Conservation (phyloP, 352 stramenopile genomes). For the Phytophthora ramorum region DNA sequence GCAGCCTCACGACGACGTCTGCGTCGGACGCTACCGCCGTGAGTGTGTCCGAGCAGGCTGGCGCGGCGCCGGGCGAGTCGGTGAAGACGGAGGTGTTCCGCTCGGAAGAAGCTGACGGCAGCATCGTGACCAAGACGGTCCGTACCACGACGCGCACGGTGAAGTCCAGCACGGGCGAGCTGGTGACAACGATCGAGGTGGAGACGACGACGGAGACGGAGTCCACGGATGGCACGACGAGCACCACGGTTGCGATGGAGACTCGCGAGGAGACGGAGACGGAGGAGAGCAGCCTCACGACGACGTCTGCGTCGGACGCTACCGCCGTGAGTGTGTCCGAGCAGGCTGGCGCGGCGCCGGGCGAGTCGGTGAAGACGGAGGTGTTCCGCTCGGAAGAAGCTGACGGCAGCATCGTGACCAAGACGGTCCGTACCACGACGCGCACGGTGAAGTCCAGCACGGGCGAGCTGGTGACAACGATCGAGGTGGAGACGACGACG, state of each 20-base stretch:
- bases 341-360: not conserved
- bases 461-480: not conserved
- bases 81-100: not conserved
- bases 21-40: not conserved
- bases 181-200: not conserved
- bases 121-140: not conserved
- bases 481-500: not conserved
- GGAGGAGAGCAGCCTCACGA: not conserved
- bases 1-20: not conserved
- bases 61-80: not conserved
- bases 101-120: not conserved
- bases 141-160: too few species aligned
- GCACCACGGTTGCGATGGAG: not conserved
- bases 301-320: not conserved
- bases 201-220: not conserved
- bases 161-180: not conserved
- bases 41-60: not conserved
- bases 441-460: not conserved
- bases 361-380: not conserved
- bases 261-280: not conserved
- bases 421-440: not conserved
- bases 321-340: not conserved
- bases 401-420: not conserved
- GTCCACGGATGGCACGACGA: not conserved
- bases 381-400: not conserved